phyloP scores from a whole-genome alignment of 768 basidiomycete genomes.

The Suillus cothurnatus region DNA sequence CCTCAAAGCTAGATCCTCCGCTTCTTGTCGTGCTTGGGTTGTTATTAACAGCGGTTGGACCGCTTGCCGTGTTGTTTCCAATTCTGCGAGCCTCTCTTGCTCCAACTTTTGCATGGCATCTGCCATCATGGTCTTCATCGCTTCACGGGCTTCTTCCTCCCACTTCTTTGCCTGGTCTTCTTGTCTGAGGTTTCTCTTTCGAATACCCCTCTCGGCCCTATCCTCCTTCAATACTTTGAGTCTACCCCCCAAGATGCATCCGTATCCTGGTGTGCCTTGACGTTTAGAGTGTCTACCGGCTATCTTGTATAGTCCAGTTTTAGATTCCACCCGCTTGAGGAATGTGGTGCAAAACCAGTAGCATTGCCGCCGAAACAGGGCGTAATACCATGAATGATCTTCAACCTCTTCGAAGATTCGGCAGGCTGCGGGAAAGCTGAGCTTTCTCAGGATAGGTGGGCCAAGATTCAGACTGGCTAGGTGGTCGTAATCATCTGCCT shows the following conservation, averaged over 20 bases:
- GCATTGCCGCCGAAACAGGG: slow-evolving; percentile 10
- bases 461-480: slow-evolving; percentile 6
- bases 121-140: background rate
- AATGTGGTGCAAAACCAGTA: slow-evolving; percentile 13
- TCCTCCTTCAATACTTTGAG: background rate
- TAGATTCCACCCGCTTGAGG: background rate
- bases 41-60: slow-evolving; percentile 2
- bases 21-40: background rate
- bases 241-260: background rate
- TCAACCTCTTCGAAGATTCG: slow-evolving; percentile 1
- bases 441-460: background rate
- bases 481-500: background rate
- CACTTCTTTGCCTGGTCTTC: background rate
- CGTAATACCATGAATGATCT: slow-evolving; percentile 2
- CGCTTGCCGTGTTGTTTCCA: slow-evolving; percentile 3
- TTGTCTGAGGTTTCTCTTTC: background rate
- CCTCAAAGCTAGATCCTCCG: background rate
- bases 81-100: background rate
- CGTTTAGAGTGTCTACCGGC: background rate
- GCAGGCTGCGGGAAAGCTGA: slow-evolving; percentile 7
- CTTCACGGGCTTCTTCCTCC: background rate
- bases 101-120: background rate
- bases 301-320: background rate
- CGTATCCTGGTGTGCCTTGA: slow-evolving; percentile 1
- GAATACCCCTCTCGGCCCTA: background rate